A percentile compares a stretch with the other conserved stretches of the same genome.
Evolutionary conservation across 306 rosid genomes (phyloP).

Genomic region (Urtica urens): DNA sequence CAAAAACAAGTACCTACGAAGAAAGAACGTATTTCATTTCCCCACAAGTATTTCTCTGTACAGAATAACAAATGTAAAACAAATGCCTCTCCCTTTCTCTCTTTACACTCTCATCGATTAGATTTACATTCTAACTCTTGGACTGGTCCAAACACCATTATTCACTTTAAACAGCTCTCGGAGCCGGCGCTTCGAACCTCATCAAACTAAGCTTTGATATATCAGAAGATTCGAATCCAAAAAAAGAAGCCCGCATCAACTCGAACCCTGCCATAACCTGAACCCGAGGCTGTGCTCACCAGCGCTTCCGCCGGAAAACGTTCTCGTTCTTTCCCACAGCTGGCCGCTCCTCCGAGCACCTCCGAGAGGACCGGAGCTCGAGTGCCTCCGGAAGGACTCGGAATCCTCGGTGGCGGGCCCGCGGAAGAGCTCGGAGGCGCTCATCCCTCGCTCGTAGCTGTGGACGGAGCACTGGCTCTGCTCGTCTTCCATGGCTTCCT

Average conservation of each 20-base stretch:
- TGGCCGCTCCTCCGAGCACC: conserved; percentile 39
- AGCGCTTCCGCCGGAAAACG: conserved; percentile 55
- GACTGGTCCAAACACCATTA: conserved; percentile 9
- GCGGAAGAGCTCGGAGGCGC: conserved; percentile 39
- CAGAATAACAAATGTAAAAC: conserved; percentile 15
- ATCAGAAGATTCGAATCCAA: not conserved
- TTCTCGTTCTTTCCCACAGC: conserved; percentile 60
- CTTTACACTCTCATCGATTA: not conserved
- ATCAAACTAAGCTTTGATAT: too few species aligned
- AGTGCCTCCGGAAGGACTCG: conserved; percentile 48
- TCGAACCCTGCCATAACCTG: conserved; percentile 31
- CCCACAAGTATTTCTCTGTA: conserved; percentile 19
- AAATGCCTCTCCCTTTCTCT: conserved; percentile 1
- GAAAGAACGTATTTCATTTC: not conserved
- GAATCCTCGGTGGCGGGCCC: conserved; percentile 33
- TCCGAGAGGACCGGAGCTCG: conserved; percentile 55
- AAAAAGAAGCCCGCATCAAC: conserved; percentile 8
- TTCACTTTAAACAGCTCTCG: conserved; percentile 10
- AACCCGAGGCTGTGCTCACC: conserved; percentile 52
- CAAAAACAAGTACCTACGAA: too few species aligned
- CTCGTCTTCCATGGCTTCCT: conserved; percentile 35
- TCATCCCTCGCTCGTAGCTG: conserved; percentile 37
- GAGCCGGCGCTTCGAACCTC: too few species aligned
- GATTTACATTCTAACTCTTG: conserved; percentile 1
- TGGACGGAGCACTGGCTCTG: conserved; percentile 35